Conservation (phyloP, 352 stramenopile species). For the Pythium utonaiense region DNA sequence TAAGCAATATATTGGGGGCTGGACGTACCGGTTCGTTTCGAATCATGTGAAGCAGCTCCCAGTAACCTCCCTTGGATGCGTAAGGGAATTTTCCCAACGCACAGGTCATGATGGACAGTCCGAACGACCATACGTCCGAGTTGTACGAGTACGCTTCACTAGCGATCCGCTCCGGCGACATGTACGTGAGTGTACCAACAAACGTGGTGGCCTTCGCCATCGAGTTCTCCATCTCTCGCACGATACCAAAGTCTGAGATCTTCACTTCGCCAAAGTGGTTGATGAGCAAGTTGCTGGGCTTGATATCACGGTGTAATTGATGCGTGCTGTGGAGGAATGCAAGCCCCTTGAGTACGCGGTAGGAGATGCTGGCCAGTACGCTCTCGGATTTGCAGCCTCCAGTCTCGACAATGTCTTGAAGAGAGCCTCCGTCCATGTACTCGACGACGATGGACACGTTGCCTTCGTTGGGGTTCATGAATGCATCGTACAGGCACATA, state of each 20-base stretch:
- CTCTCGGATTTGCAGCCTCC: slow-evolving; percentile 84
- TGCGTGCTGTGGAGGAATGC: slow-evolving; percentile 87
- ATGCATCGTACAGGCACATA: slow-evolving; percentile 93
- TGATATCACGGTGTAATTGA: slow-evolving; percentile 94
- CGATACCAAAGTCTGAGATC: slow-evolving; percentile 84
- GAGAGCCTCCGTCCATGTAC: slow-evolving; percentile 94
- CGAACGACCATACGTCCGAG: slow-evolving; percentile 85
- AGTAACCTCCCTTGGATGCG: slow-evolving; percentile 84
- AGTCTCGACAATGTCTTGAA: slow-evolving; percentile 91
- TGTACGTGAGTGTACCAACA: slow-evolving; percentile 91
- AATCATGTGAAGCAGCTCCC: slow-evolving; percentile 88
- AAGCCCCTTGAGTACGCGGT: slow-evolving; percentile 83
- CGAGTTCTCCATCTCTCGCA: slow-evolving; percentile 83
- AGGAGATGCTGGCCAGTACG: slow-evolving; percentile 88
- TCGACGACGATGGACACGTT: slow-evolving; percentile 94
- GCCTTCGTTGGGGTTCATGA: slow-evolving; percentile 89
- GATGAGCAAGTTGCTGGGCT: slow-evolving; percentile 93
- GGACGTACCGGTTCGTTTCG: slow-evolving; percentile 66
- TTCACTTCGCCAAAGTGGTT: slow-evolving; percentile 91
- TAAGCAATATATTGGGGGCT: neutral
- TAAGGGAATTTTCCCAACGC: slow-evolving; percentile 88
- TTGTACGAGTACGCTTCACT: slow-evolving; percentile 89
- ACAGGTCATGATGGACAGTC: slow-evolving; percentile 87
- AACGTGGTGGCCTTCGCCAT: slow-evolving; percentile 88
- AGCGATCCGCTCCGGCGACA: slow-evolving; percentile 92